phyloP scores from a whole-genome alignment of 2,329 filamentous ascomycete species.

The Aciculosporium take region DNA sequence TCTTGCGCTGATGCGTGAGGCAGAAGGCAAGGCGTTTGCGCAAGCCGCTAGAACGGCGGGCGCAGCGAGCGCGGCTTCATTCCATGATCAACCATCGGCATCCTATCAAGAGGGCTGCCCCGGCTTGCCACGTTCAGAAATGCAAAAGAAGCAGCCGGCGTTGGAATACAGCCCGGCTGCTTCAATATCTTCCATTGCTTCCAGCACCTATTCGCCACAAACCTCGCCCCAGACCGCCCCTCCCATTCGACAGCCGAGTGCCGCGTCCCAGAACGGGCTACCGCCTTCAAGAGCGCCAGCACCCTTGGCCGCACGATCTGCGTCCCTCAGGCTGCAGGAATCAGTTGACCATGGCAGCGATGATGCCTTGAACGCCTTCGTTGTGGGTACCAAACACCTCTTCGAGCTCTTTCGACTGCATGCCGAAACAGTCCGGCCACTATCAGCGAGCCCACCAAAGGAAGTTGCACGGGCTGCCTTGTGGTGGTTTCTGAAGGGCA shows the following conservation, averaged over 20 bases:
- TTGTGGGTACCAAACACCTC: conserved; percentile 55
- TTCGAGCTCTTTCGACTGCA: conserved; percentile 64
- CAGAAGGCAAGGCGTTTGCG: conserved; percentile 44
- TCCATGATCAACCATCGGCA: conserved; percentile 12
- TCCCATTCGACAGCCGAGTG: conserved; percentile 12
- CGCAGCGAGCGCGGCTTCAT: conserved; percentile 20
- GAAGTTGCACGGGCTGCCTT: conserved; percentile 59
- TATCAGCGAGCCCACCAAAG: conserved; percentile 46
- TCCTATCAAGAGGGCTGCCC: conserved; percentile 13
- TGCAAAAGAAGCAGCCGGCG: conserved; percentile 11
- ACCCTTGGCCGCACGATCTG: conserved; percentile 16
- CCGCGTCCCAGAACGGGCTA: conserved; percentile 13
- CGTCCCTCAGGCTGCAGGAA: conserved; percentile 28
- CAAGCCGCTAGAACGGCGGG: conserved; percentile 28
- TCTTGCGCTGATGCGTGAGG: conserved; percentile 45
- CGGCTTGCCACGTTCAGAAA: conserved; percentile 14
- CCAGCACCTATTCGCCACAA: conserved; percentile 15
- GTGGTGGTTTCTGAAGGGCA: conserved; percentile 85
- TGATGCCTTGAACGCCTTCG: conserved; percentile 57
- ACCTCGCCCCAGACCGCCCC: conserved; percentile 8
- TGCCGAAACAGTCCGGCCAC: conserved; percentile 55
- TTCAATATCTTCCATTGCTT: conserved; percentile 21
- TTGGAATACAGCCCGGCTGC: conserved; percentile 28
- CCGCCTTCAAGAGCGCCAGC: conserved; percentile 6
- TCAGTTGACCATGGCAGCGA: conserved; percentile 35